Evolutionary conservation across 176 grass and related monocot genomes (phyloP).

Genomic region (Zea mays): Zm-B73-REFERENCE-NAM-5.0 NC_050098.1:26509501-26510000

Average conservation of each 20-base stretch:
- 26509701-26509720: background rate
- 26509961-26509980: constrained; percentile 96
- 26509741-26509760: background rate
- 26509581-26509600: background rate
- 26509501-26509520: background rate
- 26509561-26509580: background rate
- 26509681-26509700: background rate
- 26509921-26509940: constrained; percentile 65
- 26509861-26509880: background rate
- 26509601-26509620: constrained; percentile 4
- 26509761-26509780: background rate
- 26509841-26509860: background rate
- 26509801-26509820: background rate
- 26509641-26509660: background rate
- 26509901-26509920: constrained; percentile 1
- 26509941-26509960: constrained; percentile 98
- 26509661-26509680: background rate
- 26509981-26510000: constrained; percentile 96
- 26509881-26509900: background rate
- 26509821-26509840: background rate
- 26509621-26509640: background rate
- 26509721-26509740: background rate
- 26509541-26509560: background rate
- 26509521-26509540: constrained; percentile 1
- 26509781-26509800: background rate